These are phyloP conservation scores for Penicillium palitans DNA, from an alignment of 2,329 filamentous ascomycete genomes.

Conservation along the genomic window DNA sequence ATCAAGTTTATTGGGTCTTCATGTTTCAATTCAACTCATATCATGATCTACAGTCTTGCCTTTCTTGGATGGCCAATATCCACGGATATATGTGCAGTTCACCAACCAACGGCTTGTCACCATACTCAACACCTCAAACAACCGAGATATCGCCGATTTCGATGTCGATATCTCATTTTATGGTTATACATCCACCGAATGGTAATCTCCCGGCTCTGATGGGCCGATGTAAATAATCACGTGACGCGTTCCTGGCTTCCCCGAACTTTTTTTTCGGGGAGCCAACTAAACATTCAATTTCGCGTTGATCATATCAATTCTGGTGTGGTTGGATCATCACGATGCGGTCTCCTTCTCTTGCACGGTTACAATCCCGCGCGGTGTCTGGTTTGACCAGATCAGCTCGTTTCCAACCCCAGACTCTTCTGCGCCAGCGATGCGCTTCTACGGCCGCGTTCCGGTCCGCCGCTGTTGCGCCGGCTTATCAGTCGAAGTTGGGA, in stretches of 20 bases:
- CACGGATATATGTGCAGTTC: neutral
- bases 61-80: neutral
- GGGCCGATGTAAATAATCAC: constrained; percentile 28
- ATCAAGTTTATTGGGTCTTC: constrained; percentile 15
- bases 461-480: constrained; percentile 33
- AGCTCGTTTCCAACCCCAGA: constrained; percentile 38
- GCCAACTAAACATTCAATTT: constrained; percentile 28
- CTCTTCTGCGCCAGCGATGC: constrained; percentile 42
- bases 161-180: neutral
- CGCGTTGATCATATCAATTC: constrained; percentile 30
- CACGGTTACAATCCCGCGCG: constrained; percentile 43
- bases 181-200: neutral
- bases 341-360: constrained; percentile 46
- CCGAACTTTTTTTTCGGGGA: constrained; percentile 40
- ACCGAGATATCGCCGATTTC: neutral
- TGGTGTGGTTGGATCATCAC: constrained; percentile 30
- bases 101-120: neutral
- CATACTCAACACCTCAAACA: neutral
- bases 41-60: constrained; percentile 8
- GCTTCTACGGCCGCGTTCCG: constrained; percentile 40
- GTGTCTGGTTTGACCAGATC: constrained; percentile 39
- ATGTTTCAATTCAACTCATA: constrained; percentile 20
- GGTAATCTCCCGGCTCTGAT: constrained; percentile 23
- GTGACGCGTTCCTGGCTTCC: constrained; percentile 40
- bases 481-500: constrained; percentile 40